phyloP scores from a whole-genome alignment of 23 red algal species.

The Chondrus crispus region DNA sequence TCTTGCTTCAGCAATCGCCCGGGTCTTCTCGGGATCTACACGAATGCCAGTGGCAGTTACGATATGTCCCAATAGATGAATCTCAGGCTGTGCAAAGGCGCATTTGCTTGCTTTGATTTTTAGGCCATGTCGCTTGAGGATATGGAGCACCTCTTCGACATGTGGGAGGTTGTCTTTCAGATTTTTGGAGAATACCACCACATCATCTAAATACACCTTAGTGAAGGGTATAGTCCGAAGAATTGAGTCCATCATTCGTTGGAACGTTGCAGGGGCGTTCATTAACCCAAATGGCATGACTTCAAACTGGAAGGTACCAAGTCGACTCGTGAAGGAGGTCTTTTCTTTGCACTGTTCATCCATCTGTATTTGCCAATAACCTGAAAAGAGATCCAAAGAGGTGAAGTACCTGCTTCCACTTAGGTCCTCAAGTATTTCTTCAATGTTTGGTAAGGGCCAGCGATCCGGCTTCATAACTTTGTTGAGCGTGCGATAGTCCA shows the following conservation, averaged over 20 bases:
- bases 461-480: not conserved
- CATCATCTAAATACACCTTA: not conserved
- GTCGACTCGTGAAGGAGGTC: not conserved
- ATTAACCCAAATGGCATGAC: not conserved
- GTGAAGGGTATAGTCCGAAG: not conserved
- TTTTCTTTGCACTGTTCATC: not conserved
- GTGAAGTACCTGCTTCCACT: not conserved
- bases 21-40: not conserved
- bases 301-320: not conserved
- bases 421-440: not conserved
- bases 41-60: not conserved
- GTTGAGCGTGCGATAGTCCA: conserved; percentile 1
- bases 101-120: not conserved
- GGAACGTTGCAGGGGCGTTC: not conserved
- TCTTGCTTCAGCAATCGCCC: not conserved
- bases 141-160: not conserved
- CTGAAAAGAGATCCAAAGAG: not conserved
- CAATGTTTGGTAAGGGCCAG: not conserved
- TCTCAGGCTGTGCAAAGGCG: not conserved
- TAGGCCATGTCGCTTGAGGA: not conserved
- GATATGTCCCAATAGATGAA: not conserved
- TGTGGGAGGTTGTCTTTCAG: not conserved
- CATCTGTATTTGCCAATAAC: not conserved
- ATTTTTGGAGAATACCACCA: not conserved
- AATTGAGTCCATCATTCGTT: not conserved